phyloP scores from a whole-genome alignment of 2,329 filamentous ascomycete genomes.

The Simplicillium sp. region DNA sequence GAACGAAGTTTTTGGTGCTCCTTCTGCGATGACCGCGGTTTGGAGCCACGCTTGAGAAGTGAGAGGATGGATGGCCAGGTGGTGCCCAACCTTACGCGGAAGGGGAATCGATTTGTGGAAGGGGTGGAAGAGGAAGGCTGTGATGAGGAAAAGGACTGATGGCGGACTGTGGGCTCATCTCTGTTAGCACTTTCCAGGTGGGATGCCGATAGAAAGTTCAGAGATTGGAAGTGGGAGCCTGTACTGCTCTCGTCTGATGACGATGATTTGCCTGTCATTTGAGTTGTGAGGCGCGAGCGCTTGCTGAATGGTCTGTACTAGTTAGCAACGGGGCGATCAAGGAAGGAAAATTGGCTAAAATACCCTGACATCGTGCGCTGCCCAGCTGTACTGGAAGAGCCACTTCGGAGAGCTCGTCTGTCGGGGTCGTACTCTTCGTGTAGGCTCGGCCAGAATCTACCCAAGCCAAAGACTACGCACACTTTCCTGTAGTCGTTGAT shows the following conservation, averaged over 20 bases:
- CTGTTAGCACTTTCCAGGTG: not conserved
- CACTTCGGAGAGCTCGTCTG: conserved; percentile 5
- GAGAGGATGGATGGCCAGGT: too few relatives aligned
- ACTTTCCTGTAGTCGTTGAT: conserved; percentile 35
- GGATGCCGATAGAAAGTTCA: too few relatives aligned
- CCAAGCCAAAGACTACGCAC: conserved; percentile 30
- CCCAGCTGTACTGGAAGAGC: not conserved
- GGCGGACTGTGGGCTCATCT: not conserved
- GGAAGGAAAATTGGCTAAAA: not conserved
- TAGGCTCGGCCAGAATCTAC: conserved; percentile 31
- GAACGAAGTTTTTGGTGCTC: too few relatives aligned
- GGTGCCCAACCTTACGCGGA: not conserved
- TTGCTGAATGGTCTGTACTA: too few relatives aligned
- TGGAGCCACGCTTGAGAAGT: too few relatives aligned
- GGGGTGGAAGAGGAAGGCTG: not conserved
- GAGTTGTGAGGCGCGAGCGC: too few relatives aligned
- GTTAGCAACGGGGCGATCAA: not conserved
- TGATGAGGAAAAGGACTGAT: not conserved
- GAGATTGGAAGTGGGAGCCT: too few relatives aligned
- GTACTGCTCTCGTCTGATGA: too few relatives aligned
- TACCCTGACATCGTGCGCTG: not conserved
- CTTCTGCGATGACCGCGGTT: too few relatives aligned
- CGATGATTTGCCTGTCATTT: too few relatives aligned
- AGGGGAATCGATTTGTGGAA: conserved; percentile 2
- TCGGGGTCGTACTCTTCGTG: conserved; percentile 28